These are phyloP conservation scores for Xerocomus amazonicus DNA, from an alignment of 1,284 basidiomycete genomes.

Conservation along the genomic window DNA sequence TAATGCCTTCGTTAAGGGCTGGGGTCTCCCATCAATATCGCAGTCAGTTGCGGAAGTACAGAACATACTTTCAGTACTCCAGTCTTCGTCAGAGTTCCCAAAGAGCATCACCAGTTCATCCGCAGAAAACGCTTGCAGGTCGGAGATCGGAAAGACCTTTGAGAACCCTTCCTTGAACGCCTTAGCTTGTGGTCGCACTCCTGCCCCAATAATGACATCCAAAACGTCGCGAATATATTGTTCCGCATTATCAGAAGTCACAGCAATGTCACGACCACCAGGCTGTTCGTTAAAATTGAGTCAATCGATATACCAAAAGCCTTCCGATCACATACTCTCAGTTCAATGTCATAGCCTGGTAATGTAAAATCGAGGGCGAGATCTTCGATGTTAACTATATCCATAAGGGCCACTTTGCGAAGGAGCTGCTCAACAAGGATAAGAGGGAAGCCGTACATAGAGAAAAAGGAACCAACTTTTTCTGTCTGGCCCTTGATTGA, in stretches of 20 bases:
- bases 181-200: conserved; percentile 70
- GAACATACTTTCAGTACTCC: conserved; percentile 79
- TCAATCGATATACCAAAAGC: not conserved
- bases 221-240: conserved; percentile 84
- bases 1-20: conserved; percentile 87
- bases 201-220: conserved; percentile 78
- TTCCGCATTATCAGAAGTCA: conserved; percentile 83
- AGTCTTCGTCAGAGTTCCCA: conserved; percentile 94
- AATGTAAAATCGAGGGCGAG: conserved; percentile 94
- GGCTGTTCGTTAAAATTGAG: conserved; percentile 42
- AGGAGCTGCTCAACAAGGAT: conserved; percentile 38
- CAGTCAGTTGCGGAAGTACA: not conserved
- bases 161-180: conserved; percentile 91
- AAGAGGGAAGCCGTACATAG: not conserved
- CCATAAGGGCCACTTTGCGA: conserved; percentile 55
- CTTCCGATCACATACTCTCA: conserved; percentile 54
- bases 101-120: conserved; percentile 94
- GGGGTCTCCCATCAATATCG: conserved; percentile 7
- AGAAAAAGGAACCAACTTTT: conserved; percentile 42
- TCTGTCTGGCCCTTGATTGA: conserved; percentile 43
- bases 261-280: conserved; percentile 73
- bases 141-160: conserved; percentile 89
- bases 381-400: conserved; percentile 74
- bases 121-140: conserved; percentile 88
- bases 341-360: conserved; percentile 91